Percentiles rank a stretch among this genome's conserved stretches.
phyloP scores from a whole-genome alignment of 257 asterid species.

The Rhazya stricta region DNA sequence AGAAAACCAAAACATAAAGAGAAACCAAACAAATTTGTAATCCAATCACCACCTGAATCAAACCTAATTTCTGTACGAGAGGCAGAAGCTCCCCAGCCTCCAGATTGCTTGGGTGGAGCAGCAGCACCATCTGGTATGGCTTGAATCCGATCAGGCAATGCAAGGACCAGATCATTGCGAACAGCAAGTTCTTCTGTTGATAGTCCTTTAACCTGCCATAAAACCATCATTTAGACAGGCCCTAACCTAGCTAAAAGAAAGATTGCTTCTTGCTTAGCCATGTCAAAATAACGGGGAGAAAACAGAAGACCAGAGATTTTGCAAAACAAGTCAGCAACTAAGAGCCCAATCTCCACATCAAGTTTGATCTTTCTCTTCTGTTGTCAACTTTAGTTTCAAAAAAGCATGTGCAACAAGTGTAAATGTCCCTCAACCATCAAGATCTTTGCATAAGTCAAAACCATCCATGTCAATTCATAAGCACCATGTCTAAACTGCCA shows the following conservation, averaged over 20 bases:
- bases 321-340: background rate
- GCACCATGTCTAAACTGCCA: background rate
- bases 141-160: slow-evolving; percentile 85
- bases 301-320: background rate
- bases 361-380: background rate
- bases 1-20: background rate
- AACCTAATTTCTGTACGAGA: slow-evolving; percentile 86
- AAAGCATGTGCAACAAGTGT: background rate
- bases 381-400: background rate
- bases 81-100: slow-evolving; percentile 90
- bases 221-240: slow-evolving; percentile 7
- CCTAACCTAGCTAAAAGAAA: background rate
- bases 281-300: background rate
- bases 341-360: background rate
- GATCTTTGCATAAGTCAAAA: background rate
- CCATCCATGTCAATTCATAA: background rate
- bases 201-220: slow-evolving; percentile 79
- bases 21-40: background rate
- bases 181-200: slow-evolving; percentile 78
- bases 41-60: slow-evolving; percentile 73
- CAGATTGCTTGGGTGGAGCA: slow-evolving; percentile 77
- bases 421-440: background rate
- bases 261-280: background rate
- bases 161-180: slow-evolving; percentile 90
- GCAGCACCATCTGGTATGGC: slow-evolving; percentile 94